Percentiles rank a stretch among this genome's conserved stretches.
Conservation (phyloP, 441 rosid species). For the Breynia disticha region DNA sequence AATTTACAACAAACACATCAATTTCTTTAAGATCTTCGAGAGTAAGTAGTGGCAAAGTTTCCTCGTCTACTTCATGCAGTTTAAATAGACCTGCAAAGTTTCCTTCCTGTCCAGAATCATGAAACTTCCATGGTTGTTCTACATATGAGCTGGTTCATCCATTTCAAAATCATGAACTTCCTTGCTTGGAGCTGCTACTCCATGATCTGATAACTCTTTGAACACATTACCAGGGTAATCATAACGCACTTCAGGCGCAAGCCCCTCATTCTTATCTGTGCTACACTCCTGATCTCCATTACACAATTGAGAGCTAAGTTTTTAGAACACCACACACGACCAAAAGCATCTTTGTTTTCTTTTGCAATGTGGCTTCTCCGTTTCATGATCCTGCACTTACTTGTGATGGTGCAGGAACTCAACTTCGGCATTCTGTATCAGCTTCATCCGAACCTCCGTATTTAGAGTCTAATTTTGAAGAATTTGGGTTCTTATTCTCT, state of each 20-base stretch:
- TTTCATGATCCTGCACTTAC: constrained; percentile 45
- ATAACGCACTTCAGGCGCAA: constrained; percentile 12
- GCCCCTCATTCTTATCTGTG: constrained; percentile 15
- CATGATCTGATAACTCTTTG: constrained; percentile 17
- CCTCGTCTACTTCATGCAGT: constrained; percentile 48
- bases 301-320: constrained; percentile 17
- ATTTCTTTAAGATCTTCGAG: constrained; percentile 55
- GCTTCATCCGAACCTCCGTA: constrained; percentile 12
- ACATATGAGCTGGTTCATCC: constrained; percentile 16
- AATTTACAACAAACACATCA: constrained; percentile 35
- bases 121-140: constrained; percentile 11
- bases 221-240: constrained; percentile 9
- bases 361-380: constrained; percentile 25
- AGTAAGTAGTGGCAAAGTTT: constrained; percentile 42
- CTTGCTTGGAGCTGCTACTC: constrained; percentile 20
- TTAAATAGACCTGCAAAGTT: constrained; percentile 37
- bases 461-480: constrained; percentile 25
- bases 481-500: constrained; percentile 33
- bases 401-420: constrained; percentile 32
- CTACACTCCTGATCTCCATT: constrained; percentile 18
- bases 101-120: constrained; percentile 18
- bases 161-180: constrained; percentile 18
- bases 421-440: constrained; percentile 19
- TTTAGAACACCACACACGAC: constrained; percentile 29
- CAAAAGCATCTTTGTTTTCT: constrained; percentile 16